These are phyloP conservation scores for Xylaria sp. DNA, from an alignment of 2,329 filamentous ascomycete species.

Conservation along the genomic window DNA sequence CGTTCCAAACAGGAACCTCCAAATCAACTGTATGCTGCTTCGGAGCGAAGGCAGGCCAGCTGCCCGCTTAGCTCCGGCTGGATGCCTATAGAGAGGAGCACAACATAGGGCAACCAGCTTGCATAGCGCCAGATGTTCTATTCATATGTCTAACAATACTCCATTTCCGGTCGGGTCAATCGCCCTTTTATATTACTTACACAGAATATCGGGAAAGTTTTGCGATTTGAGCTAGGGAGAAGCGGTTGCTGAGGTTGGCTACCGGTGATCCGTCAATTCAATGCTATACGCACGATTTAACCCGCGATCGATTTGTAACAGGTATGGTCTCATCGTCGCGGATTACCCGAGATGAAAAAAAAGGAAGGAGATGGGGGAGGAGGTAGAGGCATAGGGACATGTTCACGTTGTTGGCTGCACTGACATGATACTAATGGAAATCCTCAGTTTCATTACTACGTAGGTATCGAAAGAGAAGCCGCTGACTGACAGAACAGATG, in stretches of 20 bases:
- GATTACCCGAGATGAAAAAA: background rate
- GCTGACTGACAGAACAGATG: background rate
- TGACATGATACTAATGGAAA: background rate
- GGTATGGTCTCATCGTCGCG: slow-evolving; percentile 5
- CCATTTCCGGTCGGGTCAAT: background rate
- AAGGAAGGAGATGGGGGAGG: background rate
- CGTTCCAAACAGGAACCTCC: background rate
- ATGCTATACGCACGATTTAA: background rate
- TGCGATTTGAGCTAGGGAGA: slow-evolving; percentile 1
- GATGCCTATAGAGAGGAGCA: background rate
- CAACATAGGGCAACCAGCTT: background rate
- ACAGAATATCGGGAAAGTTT: background rate
- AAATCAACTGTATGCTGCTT: background rate
- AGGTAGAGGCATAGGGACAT: too few species aligned
- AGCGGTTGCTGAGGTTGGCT: background rate
- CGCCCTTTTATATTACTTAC: background rate
- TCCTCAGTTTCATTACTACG: background rate
- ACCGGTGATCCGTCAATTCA: background rate
- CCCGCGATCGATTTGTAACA: slow-evolving; percentile 8
- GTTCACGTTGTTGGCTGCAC: background rate
- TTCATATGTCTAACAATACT: background rate
- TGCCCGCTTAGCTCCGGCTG: too few species aligned
- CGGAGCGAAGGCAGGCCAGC: background rate
- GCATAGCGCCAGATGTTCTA: background rate
- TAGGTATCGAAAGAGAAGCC: slow-evolving; percentile 9